Evolutionary conservation across 129 eudicot species (phyloP), one percentile per base, ranked within the genome.

Genomic region (Chrysanthemum makinoi): DNA sequence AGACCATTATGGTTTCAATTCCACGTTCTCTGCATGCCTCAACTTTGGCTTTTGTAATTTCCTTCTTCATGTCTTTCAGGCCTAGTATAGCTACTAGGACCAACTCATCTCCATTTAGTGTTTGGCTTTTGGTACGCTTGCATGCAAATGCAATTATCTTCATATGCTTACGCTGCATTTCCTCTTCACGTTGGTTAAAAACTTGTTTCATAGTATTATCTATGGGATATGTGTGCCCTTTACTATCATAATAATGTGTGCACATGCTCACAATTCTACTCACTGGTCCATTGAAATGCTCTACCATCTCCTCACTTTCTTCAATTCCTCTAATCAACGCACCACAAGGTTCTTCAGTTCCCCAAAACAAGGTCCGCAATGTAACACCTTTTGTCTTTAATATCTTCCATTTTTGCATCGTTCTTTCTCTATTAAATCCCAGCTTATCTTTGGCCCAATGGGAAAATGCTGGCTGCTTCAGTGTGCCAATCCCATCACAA

Each of bases 401-500:
- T 39, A 39, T 39, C 9, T 39, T 1, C 44, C 44, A 5, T 39
- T 39, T 39, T 39, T 39, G 44, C 69, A 48, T 28, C 68, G 26
- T 60, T 24, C 17, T 61, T 72, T 72, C 77, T 59, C 77, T 54
- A 35, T 44, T 43, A 8, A 70, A 17, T 65, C 74, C 68, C n/a
- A 79, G 28, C 62, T 39, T 65, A 20, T 55, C 62, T 39, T 57
- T 61, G 18, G 47, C 53, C 71, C 78, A 59, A 30, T 63, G 10
- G 10, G 17, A 13, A 75, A 59, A 19, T 6, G 26, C 62, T 16
- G 7, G 13, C 12, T 56, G 62, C 22, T 62, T 24, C 20, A 20
- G 28, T 74, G 57, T 73, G 20, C 80, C 55, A 30, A 80, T 73
- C 7, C 83, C 88, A 28, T 77, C 80, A 54, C 80, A 80, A 56